A percentile compares a stretch with the other conserved stretches of the same genome.
Evolutionary conservation across 1,284 basidiomycete species (phyloP).

Genomic region (Coniferiporia sulphurascens): DNA sequence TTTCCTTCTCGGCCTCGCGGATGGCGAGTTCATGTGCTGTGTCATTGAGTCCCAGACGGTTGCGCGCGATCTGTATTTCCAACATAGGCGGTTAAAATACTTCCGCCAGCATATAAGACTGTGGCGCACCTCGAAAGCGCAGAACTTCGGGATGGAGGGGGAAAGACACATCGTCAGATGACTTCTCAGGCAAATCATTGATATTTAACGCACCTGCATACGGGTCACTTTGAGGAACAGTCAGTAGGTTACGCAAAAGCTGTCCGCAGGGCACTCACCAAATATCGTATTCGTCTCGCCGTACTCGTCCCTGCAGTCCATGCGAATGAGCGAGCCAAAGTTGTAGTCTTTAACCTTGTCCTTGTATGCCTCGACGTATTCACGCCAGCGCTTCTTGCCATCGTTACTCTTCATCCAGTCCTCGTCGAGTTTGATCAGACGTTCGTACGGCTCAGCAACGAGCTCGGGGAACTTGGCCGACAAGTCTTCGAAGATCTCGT

Average conservation of each 20-base stretch:
- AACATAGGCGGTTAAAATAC: neutral
- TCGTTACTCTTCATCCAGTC: conserved; percentile 90
- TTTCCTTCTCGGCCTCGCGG: conserved; percentile 60
- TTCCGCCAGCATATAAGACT: neutral
- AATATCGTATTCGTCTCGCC: conserved; percentile 93
- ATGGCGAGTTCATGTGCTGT: conserved; percentile 80
- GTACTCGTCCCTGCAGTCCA: conserved; percentile 79
- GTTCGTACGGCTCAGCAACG: conserved; percentile 54
- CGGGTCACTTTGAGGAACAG: conserved; percentile 49
- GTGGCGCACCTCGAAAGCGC: conserved; percentile 74
- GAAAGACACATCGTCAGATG: neutral
- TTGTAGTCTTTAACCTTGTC: conserved; percentile 91
- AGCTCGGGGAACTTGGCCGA: conserved; percentile 83
- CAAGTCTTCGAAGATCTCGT: conserved; percentile 85
- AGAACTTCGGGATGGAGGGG: conserved; percentile 54
- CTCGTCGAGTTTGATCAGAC: conserved; percentile 78
- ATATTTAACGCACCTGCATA: conserved; percentile 53
- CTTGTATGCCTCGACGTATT: conserved; percentile 87
- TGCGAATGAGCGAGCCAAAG: conserved; percentile 93
- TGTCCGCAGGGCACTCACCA: conserved; percentile 44
- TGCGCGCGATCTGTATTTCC: conserved; percentile 76
- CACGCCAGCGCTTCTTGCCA: conserved; percentile 92
- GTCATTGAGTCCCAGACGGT: conserved; percentile 90
- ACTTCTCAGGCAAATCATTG: neutral
- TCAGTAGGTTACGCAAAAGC: conserved; percentile 14